These are phyloP conservation scores for Calocera cornea DNA, from an alignment of 768 basidiomycete genomes.

Conservation along the genomic window DNA sequence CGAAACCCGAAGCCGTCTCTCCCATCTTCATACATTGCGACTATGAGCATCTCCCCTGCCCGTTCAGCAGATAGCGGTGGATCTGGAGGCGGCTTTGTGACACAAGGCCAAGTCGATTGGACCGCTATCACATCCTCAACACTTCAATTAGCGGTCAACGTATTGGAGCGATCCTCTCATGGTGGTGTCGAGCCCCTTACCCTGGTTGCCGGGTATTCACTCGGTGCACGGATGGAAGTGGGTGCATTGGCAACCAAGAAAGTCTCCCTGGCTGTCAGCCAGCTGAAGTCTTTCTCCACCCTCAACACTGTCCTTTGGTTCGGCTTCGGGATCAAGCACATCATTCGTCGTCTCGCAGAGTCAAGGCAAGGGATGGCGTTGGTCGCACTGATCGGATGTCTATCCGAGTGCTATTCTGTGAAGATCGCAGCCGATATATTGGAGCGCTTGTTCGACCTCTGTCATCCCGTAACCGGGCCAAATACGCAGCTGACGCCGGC, in stretches of 20 bases:
- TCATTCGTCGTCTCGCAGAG: not conserved
- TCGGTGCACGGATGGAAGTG: not conserved
- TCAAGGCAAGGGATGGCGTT: not conserved
- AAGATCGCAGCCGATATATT: not conserved
- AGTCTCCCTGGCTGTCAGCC: not conserved
- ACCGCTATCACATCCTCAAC: not conserved
- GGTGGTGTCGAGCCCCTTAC: not conserved
- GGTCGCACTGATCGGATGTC: not conserved
- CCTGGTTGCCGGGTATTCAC: not conserved
- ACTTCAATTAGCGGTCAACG: not conserved
- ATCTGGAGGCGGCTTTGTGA: too few species aligned
- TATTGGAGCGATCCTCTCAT: not conserved
- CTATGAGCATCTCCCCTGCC: too few species aligned
- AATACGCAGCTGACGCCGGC: not conserved
- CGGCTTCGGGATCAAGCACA: not conserved
- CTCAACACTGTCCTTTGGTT: not conserved
- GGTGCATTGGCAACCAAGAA: not conserved
- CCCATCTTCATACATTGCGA: too few species aligned
- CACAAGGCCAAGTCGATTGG: not conserved
- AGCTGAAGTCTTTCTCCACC: not conserved
- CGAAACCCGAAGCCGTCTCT: too few species aligned
- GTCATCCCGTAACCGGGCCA: too few species aligned
- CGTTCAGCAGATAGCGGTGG: too few species aligned
- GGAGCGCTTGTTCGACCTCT: not conserved
- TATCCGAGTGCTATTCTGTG: not conserved